Percentiles rank a stretch among this genome's conserved stretches.
Conservation (phyloP, 1,284 basidiomycete species). For the Afroboletus lepidellus region DNA sequence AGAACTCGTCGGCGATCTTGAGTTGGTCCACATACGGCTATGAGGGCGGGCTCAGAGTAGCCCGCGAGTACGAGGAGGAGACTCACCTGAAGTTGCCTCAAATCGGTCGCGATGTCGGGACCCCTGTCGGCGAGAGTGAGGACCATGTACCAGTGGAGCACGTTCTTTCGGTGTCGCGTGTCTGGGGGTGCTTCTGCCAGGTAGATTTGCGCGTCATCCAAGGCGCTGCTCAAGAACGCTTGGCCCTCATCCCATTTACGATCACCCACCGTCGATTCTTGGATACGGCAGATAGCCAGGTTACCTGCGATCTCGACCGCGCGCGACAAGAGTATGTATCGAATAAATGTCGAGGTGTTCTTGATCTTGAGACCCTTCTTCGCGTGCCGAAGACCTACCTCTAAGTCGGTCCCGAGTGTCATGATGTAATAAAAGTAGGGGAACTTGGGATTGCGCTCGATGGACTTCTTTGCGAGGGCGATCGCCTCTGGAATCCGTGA, state of each 20-base stretch:
- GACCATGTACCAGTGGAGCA: slow-evolving; percentile 57
- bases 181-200: slow-evolving; percentile 58
- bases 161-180: slow-evolving; percentile 53
- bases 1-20: slow-evolving; percentile 49
- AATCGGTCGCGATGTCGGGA: slow-evolving; percentile 44
- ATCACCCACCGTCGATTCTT: slow-evolving; percentile 42
- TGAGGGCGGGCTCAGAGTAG: background rate
- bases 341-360: slow-evolving; percentile 45
- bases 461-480: slow-evolving; percentile 40
- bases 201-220: slow-evolving; percentile 58
- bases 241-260: slow-evolving; percentile 55
- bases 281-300: slow-evolving; percentile 48
- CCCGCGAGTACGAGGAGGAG: background rate
- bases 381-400: slow-evolving; percentile 38
- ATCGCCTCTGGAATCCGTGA: slow-evolving; percentile 45
- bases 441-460: slow-evolving; percentile 51
- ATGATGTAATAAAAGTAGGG: slow-evolving; percentile 61
- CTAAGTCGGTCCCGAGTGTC: slow-evolving; percentile 40
- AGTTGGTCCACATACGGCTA: slow-evolving; percentile 46
- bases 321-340: slow-evolving; percentile 53
- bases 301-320: slow-evolving; percentile 58
- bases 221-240: slow-evolving; percentile 52
- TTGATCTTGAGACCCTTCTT: slow-evolving; percentile 59
- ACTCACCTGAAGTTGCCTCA: slow-evolving; percentile 49
- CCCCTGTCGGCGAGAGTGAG: slow-evolving; percentile 51